These are phyloP conservation scores for Coemansia sp. DNA, from an alignment of 192 early-diverging fungal species.

Conservation along the genomic window DNA sequence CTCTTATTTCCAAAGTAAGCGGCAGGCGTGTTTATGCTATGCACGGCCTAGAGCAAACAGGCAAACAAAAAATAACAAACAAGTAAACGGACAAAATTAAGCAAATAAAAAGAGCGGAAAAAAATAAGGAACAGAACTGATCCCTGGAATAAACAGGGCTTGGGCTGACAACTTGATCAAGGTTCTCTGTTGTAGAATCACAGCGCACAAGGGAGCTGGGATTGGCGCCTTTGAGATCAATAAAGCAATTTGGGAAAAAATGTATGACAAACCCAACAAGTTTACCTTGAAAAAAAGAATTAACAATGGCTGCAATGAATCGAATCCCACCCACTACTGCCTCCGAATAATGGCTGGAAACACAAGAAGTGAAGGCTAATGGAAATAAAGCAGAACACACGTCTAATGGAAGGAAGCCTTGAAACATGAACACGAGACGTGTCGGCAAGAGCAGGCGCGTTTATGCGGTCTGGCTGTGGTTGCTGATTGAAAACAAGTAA, in stretches of 20 bases:
- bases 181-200: no score
- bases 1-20: no score
- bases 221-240: no score
- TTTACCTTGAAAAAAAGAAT: background rate
- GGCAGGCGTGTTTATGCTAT: no score
- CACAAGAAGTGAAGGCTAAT: background rate
- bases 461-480: background rate
- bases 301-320: background rate
- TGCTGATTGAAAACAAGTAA: background rate
- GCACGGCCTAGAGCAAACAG: no score
- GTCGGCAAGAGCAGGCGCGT: background rate
- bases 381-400: no score
- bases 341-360: background rate
- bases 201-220: background rate
- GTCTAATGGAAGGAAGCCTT: no score
- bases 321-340: background rate
- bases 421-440: background rate
- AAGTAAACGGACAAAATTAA: background rate
- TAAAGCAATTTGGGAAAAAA: no score
- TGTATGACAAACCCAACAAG: background rate
- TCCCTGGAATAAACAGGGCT: background rate
- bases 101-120: background rate
- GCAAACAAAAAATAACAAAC: no score
- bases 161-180: background rate
- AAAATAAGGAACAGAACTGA: background rate